Percentiles rank a stretch among this genome's conserved stretches.
Evolutionary conservation across 768 basidiomycete genomes (phyloP).

Genomic region (Rhodotorula babjevae): DNA sequence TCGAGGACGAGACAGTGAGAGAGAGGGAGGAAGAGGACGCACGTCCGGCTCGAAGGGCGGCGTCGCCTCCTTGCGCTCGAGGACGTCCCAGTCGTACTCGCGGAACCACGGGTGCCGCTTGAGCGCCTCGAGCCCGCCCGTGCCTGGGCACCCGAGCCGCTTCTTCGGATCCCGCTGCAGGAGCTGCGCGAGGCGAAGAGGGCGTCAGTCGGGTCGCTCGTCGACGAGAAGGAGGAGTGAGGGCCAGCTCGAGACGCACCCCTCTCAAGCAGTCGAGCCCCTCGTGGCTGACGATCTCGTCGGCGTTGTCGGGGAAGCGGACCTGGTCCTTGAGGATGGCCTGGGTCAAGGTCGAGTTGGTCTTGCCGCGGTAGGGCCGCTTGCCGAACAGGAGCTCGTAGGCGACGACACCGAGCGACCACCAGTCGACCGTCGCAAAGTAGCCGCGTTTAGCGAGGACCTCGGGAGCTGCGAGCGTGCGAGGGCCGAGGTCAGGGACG

Average conservation of each 20-base stretch:
- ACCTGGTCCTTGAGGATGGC: conserved; percentile 83
- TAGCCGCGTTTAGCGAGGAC: conserved; percentile 91
- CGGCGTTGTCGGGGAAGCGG: conserved; percentile 83
- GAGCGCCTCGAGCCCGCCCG: conserved; percentile 70
- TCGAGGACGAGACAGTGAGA: too few relatives aligned
- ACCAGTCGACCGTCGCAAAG: conserved; percentile 86
- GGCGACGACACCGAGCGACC: conserved; percentile 90
- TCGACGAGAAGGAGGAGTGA: not conserved
- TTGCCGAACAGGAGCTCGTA: conserved; percentile 89
- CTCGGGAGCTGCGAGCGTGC: conserved; percentile 62
- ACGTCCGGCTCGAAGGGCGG: conserved; percentile 92
- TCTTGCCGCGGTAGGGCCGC: conserved; percentile 81
- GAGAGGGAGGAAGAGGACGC: conserved; percentile 48
- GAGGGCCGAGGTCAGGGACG: not conserved
- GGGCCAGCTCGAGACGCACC: conserved; percentile 53
- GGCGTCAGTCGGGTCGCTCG: not conserved
- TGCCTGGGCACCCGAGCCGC: conserved; percentile 74
- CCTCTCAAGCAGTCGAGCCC: conserved; percentile 75
- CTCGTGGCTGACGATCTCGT: conserved; percentile 63
- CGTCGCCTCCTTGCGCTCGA: conserved; percentile 60
- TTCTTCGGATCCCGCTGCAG: conserved; percentile 76
- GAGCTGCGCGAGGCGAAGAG: conserved; percentile 54
- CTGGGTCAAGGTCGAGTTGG: conserved; percentile 86
- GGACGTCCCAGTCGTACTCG: conserved; percentile 69
- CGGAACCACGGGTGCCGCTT: conserved; percentile 79